Evolutionary conservation across 495 filamentous ascomycete genomes (phyloP), one percentile per base, ranked within the genome.

Genomic region (Lophium mytilinum): DNA sequence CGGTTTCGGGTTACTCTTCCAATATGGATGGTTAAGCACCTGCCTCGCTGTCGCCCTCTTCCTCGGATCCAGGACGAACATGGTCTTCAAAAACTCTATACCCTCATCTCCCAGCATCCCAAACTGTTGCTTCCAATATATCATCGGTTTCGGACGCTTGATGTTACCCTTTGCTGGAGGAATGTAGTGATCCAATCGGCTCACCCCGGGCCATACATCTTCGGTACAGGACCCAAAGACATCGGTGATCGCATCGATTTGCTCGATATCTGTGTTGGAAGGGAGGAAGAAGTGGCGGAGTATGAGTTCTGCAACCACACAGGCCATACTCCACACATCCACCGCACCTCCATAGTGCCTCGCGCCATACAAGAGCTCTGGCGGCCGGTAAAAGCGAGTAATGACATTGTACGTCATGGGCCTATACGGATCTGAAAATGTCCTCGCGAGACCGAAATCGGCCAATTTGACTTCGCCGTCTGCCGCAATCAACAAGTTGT

Each of bases 391-490:
- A 90, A 92, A 99, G 18, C 89, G 82, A 42, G 94, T 99, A 70
- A 97, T 95, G 51, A 97, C 92, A 64, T 92, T 90, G 63, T 84
- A 81, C 11, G 91, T 96, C 94, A 99, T 99, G 54, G 75, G 75
- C 55, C 81, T 73, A 57, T 89, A 88, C 0, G 94, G 94, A 69
- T 99, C 93, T 1, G 88, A 83, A 66, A 96, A 95, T 37, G 78
- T 80, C 57, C 94, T 75, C 10, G 93, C 93, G 30, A 97, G 80
- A 76, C 93, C 93, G 68, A 99, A 99, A 86, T 99, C 93, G 6
- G 93, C 94, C 43, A 99, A 80, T 69, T 97, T 99, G 57, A 97
- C 81, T 66, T 91, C 87, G 18, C 93, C 92, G 67, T 95, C 85
- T 11, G 89, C 85, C 12, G 90, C 90, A 58, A 97, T 93, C 46